Evolutionary conservation across 108 stramenopile genomes (phyloP).

Genomic region (Nannochloropsis gaditana): DNA sequence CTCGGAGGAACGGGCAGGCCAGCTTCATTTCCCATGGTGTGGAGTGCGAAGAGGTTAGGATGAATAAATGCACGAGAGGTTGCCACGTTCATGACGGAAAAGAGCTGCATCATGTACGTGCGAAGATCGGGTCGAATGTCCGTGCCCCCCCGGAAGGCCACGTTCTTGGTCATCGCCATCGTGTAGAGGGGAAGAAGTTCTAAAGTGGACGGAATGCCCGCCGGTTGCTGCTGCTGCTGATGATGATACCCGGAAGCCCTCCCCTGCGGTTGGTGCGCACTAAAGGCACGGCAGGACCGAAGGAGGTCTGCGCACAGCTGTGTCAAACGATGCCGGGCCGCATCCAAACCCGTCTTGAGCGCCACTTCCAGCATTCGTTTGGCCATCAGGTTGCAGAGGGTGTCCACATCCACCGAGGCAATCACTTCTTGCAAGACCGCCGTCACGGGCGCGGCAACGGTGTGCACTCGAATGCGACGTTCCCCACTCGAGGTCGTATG

Average conservation of each 20-base stretch:
- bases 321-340: slow-evolving; percentile 75
- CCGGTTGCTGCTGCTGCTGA: slow-evolving; percentile 53
- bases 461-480: slow-evolving; percentile 95
- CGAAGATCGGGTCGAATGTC: slow-evolving; percentile 94
- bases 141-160: slow-evolving; percentile 87
- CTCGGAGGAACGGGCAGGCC: slow-evolving; percentile 55
- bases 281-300: slow-evolving; percentile 42
- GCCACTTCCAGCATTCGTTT: slow-evolving; percentile 79
- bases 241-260: slow-evolving; percentile 56
- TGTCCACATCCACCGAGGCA: slow-evolving; percentile 68
- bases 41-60: slow-evolving; percentile 88
- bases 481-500: slow-evolving; percentile 90
- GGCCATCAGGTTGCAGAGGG: slow-evolving; percentile 66
- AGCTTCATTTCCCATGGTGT: slow-evolving; percentile 70
- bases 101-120: slow-evolving; percentile 64
- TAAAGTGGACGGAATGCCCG: slow-evolving; percentile 60
- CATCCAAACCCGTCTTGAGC: slow-evolving; percentile 77
- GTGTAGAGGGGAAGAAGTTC: slow-evolving; percentile 88
- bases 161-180: slow-evolving; percentile 89
- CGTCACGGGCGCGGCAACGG: slow-evolving; percentile 77
- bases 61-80: slow-evolving; percentile 71
- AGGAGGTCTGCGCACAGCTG: slow-evolving; percentile 58
- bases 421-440: slow-evolving; percentile 63
- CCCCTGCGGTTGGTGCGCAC: slow-evolving; percentile 54
- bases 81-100: slow-evolving; percentile 72